Conservation (phyloP, 129 eudicot genomes). For the Ambrosia artemisiifolia region DNA sequence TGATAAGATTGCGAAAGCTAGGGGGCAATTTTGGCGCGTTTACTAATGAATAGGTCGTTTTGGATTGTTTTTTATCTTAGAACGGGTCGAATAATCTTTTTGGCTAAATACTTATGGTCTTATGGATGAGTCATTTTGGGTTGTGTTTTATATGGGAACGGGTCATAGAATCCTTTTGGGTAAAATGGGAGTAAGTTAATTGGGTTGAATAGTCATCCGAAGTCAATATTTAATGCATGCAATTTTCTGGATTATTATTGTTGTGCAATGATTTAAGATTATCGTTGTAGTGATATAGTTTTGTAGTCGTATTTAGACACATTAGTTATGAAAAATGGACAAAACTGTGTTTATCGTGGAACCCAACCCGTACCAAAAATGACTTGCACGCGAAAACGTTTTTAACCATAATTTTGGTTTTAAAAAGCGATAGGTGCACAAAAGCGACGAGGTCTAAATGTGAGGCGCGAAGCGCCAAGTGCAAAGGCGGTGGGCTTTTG, state of each 20-base stretch:
- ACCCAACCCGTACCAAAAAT: too few relatives aligned
- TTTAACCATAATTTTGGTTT: background rate
- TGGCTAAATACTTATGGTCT: background rate
- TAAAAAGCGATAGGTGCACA: too few relatives aligned
- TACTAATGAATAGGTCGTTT: background rate
- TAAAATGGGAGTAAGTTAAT: background rate
- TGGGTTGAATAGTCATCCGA: background rate
- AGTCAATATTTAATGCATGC: background rate
- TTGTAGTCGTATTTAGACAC: background rate
- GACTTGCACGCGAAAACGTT: background rate
- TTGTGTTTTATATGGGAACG: background rate
- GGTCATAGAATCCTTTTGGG: background rate
- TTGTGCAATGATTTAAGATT: background rate
- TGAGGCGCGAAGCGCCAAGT: too few relatives aligned
- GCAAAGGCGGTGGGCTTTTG: too few relatives aligned
- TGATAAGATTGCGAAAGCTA: background rate
- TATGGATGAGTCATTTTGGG: background rate
- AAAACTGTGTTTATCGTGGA: background rate
- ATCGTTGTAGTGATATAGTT: background rate
- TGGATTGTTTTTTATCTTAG: background rate
- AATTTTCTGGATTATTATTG: background rate
- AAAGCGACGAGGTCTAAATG: too few relatives aligned
- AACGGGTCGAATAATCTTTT: background rate
- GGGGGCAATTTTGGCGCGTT: background rate
- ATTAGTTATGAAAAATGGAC: background rate